phyloP scores from a whole-genome alignment of 2,329 filamentous ascomycete species.

The Xylariaceae sp. region DNA sequence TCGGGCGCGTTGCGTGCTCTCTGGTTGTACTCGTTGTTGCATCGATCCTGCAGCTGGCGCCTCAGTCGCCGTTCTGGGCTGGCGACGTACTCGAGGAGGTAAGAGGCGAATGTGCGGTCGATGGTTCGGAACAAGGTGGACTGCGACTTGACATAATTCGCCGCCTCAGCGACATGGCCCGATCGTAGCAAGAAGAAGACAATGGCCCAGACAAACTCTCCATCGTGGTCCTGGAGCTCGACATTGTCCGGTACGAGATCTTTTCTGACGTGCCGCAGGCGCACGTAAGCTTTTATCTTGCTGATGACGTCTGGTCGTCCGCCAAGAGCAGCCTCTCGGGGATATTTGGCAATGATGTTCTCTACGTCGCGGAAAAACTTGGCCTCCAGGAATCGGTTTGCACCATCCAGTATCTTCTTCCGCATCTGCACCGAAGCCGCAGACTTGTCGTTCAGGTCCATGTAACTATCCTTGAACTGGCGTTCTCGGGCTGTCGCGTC shows the following conservation, averaged over 20 bases:
- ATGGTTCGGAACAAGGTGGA: conserved; percentile 78
- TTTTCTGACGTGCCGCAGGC: conserved; percentile 71
- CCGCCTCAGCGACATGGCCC: conserved; percentile 78
- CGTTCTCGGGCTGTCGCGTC: conserved; percentile 67
- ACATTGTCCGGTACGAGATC: conserved; percentile 78
- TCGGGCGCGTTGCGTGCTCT: conserved; percentile 78
- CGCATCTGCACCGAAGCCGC: conserved; percentile 60
- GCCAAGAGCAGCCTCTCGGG: conserved; percentile 81
- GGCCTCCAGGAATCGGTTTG: conserved; percentile 72
- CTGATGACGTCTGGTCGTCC: conserved; percentile 82
- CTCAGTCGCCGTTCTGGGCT: conserved; percentile 72
- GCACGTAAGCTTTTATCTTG: conserved; percentile 89
- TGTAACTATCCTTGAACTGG: conserved; percentile 68
- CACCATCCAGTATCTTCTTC: conserved; percentile 74
- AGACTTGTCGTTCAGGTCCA: conserved; percentile 67
- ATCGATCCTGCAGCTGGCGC: conserved; percentile 75
- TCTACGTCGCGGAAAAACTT: conserved; percentile 77
- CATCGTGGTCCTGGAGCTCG: conserved; percentile 64
- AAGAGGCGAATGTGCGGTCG: conserved; percentile 83
- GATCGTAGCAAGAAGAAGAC: conserved; percentile 87
- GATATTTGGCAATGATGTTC: conserved; percentile 71
- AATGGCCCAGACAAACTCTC: conserved; percentile 88
- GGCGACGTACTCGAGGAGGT: conserved; percentile 77
- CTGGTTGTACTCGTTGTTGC: conserved; percentile 84
- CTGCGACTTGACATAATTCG: conserved; percentile 77